These are phyloP conservation scores for Aspergillus jensenii DNA, from an alignment of 2,329 filamentous ascomycete species.

Conservation along the genomic window DNA sequence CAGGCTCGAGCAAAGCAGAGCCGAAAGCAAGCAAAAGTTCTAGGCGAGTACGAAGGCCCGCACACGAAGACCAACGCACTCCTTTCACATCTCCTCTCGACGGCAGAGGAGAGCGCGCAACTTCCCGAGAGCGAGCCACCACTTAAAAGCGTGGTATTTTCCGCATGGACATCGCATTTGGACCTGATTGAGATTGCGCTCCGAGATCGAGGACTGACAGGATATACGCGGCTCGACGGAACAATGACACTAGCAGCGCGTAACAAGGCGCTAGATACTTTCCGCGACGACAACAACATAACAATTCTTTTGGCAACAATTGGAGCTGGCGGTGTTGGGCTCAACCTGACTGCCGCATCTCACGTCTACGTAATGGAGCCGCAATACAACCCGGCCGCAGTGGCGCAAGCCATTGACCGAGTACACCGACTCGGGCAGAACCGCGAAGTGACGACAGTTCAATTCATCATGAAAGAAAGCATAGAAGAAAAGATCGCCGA, in stretches of 20 bases:
- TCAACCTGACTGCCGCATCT: slow-evolving; percentile 84
- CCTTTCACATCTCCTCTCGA: slow-evolving; percentile 68
- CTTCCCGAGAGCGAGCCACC: slow-evolving; percentile 63
- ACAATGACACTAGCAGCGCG: slow-evolving; percentile 78
- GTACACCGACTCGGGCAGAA: slow-evolving; percentile 90
- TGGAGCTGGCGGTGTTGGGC: slow-evolving; percentile 83
- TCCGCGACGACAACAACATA: slow-evolving; percentile 69
- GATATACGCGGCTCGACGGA: slow-evolving; percentile 81
- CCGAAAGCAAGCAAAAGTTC: slow-evolving; percentile 57
- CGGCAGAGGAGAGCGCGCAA: slow-evolving; percentile 55
- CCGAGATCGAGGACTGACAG: slow-evolving; percentile 52
- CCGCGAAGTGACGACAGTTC: slow-evolving; percentile 79
- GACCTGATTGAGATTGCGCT: slow-evolving; percentile 88
- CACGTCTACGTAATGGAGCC: slow-evolving; percentile 97
- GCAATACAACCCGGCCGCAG: slow-evolving; percentile 92
- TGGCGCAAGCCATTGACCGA: slow-evolving; percentile 91
- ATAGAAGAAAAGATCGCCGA: slow-evolving; percentile 94
- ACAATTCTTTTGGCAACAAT: slow-evolving; percentile 89
- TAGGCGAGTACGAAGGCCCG: slow-evolving; percentile 74
- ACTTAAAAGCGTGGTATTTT: slow-evolving; percentile 92
- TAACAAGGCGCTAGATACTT: slow-evolving; percentile 71
- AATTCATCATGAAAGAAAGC: slow-evolving; percentile 85
- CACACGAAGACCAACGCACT: slow-evolving; percentile 90
- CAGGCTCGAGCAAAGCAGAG: slow-evolving; percentile 56
- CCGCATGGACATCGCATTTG: slow-evolving; percentile 91